Evolutionary conservation across 306 rosid species (phyloP), one percentile per base, ranked within the genome.

Genomic region (Dalbergia cultrata): DNA sequence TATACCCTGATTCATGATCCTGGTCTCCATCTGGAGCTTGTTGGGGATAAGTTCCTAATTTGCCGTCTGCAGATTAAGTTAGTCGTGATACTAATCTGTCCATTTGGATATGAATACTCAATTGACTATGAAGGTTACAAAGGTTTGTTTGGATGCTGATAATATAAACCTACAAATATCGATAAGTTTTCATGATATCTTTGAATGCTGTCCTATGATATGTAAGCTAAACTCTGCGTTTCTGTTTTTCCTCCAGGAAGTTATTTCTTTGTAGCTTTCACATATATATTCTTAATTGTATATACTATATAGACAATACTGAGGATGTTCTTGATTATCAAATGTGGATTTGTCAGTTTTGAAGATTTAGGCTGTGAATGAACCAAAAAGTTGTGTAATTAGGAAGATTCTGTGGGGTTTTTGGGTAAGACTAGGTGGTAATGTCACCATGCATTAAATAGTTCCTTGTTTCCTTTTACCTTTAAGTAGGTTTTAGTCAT

Each of bases 371-470:
- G 60, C 22, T 68, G 44, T 44, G 54, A 58, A 47, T 69, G 52
- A 17, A 9, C 13, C 53, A 59, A 44, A 58, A 33, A n/a, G 17
- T 70, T 5, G 4, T 19, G 78, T 64, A 70, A 4, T 57, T 49
- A 47, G 62, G 31, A 34, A 7, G 12, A 9, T 50, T 71, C 49
- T 56, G 1, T 72, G 59, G 9, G 47, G 53, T 13, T 44, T 83
- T 50, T 43, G 49, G 43, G 74, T 19, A 44, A 45, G 59, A 63
- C 31, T 66, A 80, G 73, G 65, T 58, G 63, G 56, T 56, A 26
- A 72, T 76, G 43, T 62, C 53, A 12, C 45, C 60, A 77, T 76
- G 68, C 58, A 39, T 80, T n/a, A 43, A 64, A 41, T 10, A 26
- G 31, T 50, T 66, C 17, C 41, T 72, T 73, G 72, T 58, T 71